Conservation (phyloP, 2,329 filamentous ascomycete species). For the Fusarium pilosicola region DNA sequence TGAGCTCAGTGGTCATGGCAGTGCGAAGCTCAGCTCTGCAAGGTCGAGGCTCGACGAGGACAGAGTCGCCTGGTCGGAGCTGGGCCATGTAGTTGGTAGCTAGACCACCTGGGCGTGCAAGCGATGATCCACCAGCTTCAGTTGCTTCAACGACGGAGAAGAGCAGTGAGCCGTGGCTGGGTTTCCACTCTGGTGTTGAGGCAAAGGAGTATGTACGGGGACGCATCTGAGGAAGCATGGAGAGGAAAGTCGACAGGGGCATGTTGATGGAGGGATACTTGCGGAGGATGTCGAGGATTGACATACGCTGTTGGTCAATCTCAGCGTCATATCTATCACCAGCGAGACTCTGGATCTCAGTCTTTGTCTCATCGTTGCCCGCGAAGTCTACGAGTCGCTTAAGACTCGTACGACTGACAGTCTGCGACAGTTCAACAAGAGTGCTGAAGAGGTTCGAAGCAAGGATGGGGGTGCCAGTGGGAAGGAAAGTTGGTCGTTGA, state of each 20-base stretch:
- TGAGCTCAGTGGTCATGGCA: not conserved
- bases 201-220: slow-evolving; percentile 7
- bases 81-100: slow-evolving; percentile 11
- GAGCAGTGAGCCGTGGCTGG: not conserved
- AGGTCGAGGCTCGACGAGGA: not conserved
- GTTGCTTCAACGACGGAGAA: slow-evolving; percentile 3
- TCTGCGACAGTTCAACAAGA: slow-evolving; percentile 78
- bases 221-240: slow-evolving; percentile 77
- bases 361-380: slow-evolving; percentile 58
- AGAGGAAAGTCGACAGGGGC: slow-evolving; percentile 73
- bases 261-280: slow-evolving; percentile 67
- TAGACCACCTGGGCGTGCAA: not conserved
- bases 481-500: slow-evolving; percentile 61
- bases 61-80: not conserved
- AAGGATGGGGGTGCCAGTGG: slow-evolving; percentile 65
- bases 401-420: slow-evolving; percentile 71
- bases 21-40: not conserved
- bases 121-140: not conserved
- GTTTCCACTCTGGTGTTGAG: slow-evolving; percentile 1
- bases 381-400: slow-evolving; percentile 43
- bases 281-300: slow-evolving; percentile 75
- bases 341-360: slow-evolving; percentile 59
- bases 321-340: slow-evolving; percentile 58
- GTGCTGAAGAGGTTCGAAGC: slow-evolving; percentile 71
- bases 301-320: slow-evolving; percentile 66